These are phyloP conservation scores for Trichoderma sp. DNA, from an alignment of 2,329 filamentous ascomycete species.

Conservation along the genomic window DNA sequence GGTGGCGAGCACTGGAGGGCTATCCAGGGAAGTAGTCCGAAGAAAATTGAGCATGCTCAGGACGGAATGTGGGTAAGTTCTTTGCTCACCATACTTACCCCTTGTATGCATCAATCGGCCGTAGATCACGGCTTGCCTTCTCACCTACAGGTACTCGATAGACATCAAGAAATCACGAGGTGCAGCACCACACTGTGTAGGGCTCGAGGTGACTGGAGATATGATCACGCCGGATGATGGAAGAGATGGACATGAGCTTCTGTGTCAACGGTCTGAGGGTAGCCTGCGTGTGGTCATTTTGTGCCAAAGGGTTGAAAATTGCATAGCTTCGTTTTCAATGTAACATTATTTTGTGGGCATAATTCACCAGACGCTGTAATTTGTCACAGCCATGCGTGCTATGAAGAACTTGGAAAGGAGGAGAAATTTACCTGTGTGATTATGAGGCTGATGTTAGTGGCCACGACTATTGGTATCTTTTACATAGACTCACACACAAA, in stretches of 20 bases:
- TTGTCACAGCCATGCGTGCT: no score
- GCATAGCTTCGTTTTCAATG: no score
- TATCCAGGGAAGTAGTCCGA: not conserved
- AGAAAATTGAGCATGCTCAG: not conserved
- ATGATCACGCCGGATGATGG: not conserved
- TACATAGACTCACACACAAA: no score
- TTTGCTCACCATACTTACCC: not conserved
- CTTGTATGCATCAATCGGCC: not conserved
- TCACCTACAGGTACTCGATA: not conserved
- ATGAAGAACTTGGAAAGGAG: no score
- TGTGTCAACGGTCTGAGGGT: no score
- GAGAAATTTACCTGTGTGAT: no score
- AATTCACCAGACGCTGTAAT: no score
- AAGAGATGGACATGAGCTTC: not conserved
- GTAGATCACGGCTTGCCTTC: not conserved
- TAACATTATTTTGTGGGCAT: no score
- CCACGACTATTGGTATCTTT: no score
- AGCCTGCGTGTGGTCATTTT: no score
- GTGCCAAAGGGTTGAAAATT: no score
- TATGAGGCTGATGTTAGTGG: no score
- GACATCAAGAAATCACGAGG: not conserved
- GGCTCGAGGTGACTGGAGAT: not conserved
- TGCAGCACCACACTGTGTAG: not conserved
- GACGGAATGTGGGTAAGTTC: not conserved
- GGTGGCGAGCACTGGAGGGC: not conserved